phyloP scores from a whole-genome alignment of 1,284 basidiomycete species.

The Irpex sp. region DNA sequence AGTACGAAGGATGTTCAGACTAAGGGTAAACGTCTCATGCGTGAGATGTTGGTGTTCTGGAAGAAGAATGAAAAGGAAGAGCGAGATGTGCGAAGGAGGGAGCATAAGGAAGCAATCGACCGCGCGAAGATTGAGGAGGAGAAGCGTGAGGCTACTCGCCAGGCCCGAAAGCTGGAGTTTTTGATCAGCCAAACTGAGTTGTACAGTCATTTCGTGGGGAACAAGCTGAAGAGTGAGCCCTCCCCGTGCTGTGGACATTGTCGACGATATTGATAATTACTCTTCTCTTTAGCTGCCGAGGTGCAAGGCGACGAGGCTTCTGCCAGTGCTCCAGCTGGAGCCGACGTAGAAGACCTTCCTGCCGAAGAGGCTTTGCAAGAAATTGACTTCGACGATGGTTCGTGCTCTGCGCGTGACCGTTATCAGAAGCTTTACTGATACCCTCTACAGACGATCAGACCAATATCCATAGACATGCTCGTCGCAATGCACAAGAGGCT shows the following conservation, averaged over 20 bases:
- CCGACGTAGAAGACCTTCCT: constrained; percentile 52
- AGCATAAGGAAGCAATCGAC: constrained; percentile 92
- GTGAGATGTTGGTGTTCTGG: constrained; percentile 96
- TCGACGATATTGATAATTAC: constrained; percentile 13
- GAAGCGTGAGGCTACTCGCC: constrained; percentile 91
- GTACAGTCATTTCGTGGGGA: constrained; percentile 99
- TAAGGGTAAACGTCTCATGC: constrained; percentile 86
- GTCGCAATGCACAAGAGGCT: constrained; percentile 88
- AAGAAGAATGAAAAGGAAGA: constrained; percentile 98
- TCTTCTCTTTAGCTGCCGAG: constrained; percentile 65
- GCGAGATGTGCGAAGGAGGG: constrained; percentile 87
- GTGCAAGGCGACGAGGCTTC: constrained; percentile 72
- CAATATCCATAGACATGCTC: constrained; percentile 87
- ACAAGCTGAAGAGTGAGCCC: constrained; percentile 90
- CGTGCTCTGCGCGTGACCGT: constrained; percentile 19
- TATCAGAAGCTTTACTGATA: not conserved
- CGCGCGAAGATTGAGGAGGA: constrained; percentile 94
- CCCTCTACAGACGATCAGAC: constrained; percentile 74
- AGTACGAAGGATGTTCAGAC: constrained; percentile 86
- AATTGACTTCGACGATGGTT: constrained; percentile 94
- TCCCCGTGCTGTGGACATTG: not conserved
- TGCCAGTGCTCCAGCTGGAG: constrained; percentile 52
- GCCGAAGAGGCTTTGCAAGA: constrained; percentile 55
- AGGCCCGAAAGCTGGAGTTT: constrained; percentile 97
- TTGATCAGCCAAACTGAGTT: constrained; percentile 98